A percentile compares a stretch with the other conserved stretches of the same genome.
Conservation (phyloP, 2,329 filamentous ascomycete genomes). For the Pestalotiopsis sp. region DNA sequence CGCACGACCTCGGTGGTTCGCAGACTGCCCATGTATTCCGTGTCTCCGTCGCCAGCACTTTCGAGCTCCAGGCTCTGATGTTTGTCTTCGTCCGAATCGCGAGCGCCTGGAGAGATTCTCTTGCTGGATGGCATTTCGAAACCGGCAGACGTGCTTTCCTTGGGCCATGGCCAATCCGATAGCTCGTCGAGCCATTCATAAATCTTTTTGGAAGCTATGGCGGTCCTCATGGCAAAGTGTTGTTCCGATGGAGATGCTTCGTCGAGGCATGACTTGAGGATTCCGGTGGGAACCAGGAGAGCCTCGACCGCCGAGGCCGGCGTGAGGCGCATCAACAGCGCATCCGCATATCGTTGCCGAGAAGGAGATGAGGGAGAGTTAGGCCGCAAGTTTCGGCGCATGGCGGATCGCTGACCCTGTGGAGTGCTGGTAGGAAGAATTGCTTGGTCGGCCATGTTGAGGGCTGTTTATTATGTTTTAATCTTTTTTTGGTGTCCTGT, state of each 20-base stretch:
- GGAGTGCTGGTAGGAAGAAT: conserved; percentile 30
- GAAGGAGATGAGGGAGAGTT: conserved; percentile 45
- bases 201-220: conserved; percentile 70
- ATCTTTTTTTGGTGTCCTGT: conserved; percentile 15
- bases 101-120: conserved; percentile 35
- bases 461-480: conserved; percentile 6
- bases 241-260: conserved; percentile 66
- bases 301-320: conserved; percentile 63
- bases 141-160: conserved; percentile 48
- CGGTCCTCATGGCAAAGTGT: conserved; percentile 71
- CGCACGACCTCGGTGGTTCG: conserved; percentile 61
- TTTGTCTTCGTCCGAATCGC: conserved; percentile 17
- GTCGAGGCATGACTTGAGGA: conserved; percentile 61
- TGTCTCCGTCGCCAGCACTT: conserved; percentile 29
- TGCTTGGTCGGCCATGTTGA: conserved; percentile 32
- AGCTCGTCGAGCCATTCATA: conserved; percentile 78
- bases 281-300: conserved; percentile 54
- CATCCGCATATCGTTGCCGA: conserved; percentile 49
- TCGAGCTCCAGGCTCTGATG: neutral
- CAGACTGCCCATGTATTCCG: conserved; percentile 70
- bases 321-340: conserved; percentile 62
- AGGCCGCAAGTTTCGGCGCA: conserved; percentile 40
- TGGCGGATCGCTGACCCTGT: conserved; percentile 36
- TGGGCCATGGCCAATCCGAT: conserved; percentile 59
- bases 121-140: conserved; percentile 52